Percentiles rank a stretch among this genome's conserved stretches.
phyloP scores from a whole-genome alignment of 257 asterid species.

The Vinca minor region DNA sequence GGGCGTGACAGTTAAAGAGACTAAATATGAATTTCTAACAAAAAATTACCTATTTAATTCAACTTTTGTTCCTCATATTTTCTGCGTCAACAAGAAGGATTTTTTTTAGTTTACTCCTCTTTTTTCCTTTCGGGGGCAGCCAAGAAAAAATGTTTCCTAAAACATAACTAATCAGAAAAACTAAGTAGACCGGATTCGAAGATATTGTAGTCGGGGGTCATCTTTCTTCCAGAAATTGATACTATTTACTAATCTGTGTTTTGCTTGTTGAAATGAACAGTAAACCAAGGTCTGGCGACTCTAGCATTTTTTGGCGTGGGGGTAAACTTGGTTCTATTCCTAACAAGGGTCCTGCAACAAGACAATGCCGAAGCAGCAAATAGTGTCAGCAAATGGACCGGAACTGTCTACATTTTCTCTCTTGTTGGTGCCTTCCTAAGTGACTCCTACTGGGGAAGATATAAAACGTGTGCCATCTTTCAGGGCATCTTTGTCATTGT shows the following conservation, averaged over 20 bases:
- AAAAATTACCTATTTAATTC: neutral
- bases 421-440: constrained; percentile 97
- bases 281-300: constrained; percentile 90
- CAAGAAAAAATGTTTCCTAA: no score
- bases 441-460: constrained; percentile 97
- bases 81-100: no score
- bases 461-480: constrained; percentile 76
- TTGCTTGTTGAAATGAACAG: constrained; percentile 26
- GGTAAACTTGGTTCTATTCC: constrained; percentile 82
- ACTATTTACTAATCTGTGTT: neutral
- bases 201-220: no score
- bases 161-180: no score
- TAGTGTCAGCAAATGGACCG: constrained; percentile 94
- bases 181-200: no score
- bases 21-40: neutral
- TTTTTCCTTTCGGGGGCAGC: no score
- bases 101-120: no score
- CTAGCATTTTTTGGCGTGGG: constrained; percentile 94
- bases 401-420: constrained; percentile 90
- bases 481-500: constrained; percentile 70
- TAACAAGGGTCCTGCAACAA: constrained; percentile 72
- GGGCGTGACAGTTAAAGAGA: neutral
- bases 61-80: neutral
- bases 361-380: constrained; percentile 90
- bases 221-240: no score